Base-by-base conservation (phyloP, 495 filamentous ascomycete species). In the Hypoxylon subgilvum region DNA sequence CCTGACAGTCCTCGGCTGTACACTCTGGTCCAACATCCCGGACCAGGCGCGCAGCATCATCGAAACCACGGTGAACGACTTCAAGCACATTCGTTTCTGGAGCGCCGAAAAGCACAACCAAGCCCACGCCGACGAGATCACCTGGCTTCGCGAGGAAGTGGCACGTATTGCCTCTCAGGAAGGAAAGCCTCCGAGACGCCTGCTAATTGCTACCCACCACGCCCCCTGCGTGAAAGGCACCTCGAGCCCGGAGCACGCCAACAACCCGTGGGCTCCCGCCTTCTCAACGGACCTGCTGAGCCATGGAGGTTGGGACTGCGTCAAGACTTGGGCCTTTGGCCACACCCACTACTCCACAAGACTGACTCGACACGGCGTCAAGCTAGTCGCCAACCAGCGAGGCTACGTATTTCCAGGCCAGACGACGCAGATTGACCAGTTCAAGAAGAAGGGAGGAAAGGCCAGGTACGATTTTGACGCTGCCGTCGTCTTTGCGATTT, bases 121-220 rank as follows among this genome's bases (percentile, higher is more conserved):
- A 14, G 46, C 57, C n/a, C 74, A 80, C 56, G 49, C 69, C 0
- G 47, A 66, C 6, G 82, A 86, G 49, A 57, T 73, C 0, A 55
- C 67, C 3, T 84, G 81, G 80, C 62, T 85, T 22, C 54, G 60
- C 32, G 45, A 49, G 0, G 65, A 83, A 59, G 67, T 81, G 6
- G 28, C 65, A 4, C 57, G 57, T 1, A 61, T 48, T 39, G 47
- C 5, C 13, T 25, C 45, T n/a, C n/a, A 19, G 21, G 4, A 25
- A 36, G 45, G 13, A 4, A 4, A 50, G 16, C 44, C 47, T 44
- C 43, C 61, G 34, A 49, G 60, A 22, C 65, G 61, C 36, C 65
- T 83, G n/a, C 36, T 85, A 2, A 71, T 85, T 1, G 73, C 79
- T 12, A 84, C 82, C 1, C 83, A 85, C 39, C 80, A 85, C 63